Base-by-base conservation (phyloP, 129 eudicot genomes). In the Sambucus nigra region DNA sequence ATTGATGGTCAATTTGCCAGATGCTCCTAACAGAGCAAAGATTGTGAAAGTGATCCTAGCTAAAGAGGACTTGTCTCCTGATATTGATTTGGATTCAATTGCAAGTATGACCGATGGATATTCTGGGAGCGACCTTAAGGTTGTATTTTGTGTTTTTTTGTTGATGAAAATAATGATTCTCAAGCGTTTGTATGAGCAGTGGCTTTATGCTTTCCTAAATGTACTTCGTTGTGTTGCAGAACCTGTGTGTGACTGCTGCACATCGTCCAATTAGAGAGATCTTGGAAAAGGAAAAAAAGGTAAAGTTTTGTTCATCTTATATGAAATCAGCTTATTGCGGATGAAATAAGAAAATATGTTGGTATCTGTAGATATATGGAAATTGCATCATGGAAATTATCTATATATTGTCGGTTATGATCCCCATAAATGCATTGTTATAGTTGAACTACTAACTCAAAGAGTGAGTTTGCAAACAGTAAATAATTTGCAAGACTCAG, bases 81-180 rank as follows among this genome's bases (percentile, higher is more conserved):
- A 81, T 69, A 71, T 84, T 23, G 97, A 89, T 76, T 52, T 89
- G 59, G 93, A 81, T 74, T 76, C 86, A 12, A 65, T 89, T 66
- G 98, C 98, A 44, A 89, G 74, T 65, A 84, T 89, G 88, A 81
- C 98, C 2, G 98, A 81, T 41, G 98, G 98, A 44, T 89, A 81
- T 53, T 89, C 98, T 4, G 97, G 97, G 76, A 84, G 97, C 56
- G 97, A 89, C 69, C 88, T 89, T 3, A 89, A 89, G 97, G 97
- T 55, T 51, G 38, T 53, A 31, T 59, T 53, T 11, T n/a, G 8
- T 1, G 6, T 4, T 19, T 58, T 13, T 49, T 42, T 28, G 8
- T 22, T 51, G 4, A 18, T n/a, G 18, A 40, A 41, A 23, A 47
- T 5, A n/a, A n/a, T n/a, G n/a, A n/a, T n/a, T n/a, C n/a, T n/a